Evolutionary conservation across 352 stramenopile genomes (phyloP).

Genomic region (Globisporangium barbulae): DNA sequence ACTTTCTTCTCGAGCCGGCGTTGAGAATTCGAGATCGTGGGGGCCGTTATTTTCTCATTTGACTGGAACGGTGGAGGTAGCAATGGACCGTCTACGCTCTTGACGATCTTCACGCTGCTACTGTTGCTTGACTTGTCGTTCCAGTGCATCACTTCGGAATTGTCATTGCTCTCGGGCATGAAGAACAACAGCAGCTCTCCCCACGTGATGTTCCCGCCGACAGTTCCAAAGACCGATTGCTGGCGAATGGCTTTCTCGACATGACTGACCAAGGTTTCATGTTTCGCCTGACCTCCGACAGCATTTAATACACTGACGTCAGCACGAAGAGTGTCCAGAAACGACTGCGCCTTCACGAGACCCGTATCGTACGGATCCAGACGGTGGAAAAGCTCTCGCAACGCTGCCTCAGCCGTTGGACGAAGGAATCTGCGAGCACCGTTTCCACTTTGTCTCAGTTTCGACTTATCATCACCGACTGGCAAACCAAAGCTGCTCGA

Average conservation of each 20-base stretch:
- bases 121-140: background rate
- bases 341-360: conserved; percentile 28
- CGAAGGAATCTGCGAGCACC: conserved; percentile 29
- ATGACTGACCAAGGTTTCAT: conserved; percentile 32
- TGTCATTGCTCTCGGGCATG: conserved; percentile 31
- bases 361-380: conserved; percentile 64
- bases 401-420: conserved; percentile 44
- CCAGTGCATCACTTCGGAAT: background rate
- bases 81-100: background rate
- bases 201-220: conserved; percentile 56
- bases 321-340: conserved; percentile 36
- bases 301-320: conserved; percentile 34
- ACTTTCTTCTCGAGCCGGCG: conserved; percentile 19
- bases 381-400: conserved; percentile 61
- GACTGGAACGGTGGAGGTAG: conserved; percentile 9
- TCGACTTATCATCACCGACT: conserved; percentile 3
- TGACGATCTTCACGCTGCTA: background rate
- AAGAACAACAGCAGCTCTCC: conserved; percentile 73
- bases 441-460: background rate
- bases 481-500: background rate
- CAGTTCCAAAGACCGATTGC: conserved; percentile 17
- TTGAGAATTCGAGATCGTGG: background rate
- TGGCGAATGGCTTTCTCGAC: conserved; percentile 34
- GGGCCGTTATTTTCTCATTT: background rate
- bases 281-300: conserved; percentile 30